phyloP scores from a whole-genome alignment of 2,329 filamentous ascomycete genomes.

The Phoma herbarum region DNA sequence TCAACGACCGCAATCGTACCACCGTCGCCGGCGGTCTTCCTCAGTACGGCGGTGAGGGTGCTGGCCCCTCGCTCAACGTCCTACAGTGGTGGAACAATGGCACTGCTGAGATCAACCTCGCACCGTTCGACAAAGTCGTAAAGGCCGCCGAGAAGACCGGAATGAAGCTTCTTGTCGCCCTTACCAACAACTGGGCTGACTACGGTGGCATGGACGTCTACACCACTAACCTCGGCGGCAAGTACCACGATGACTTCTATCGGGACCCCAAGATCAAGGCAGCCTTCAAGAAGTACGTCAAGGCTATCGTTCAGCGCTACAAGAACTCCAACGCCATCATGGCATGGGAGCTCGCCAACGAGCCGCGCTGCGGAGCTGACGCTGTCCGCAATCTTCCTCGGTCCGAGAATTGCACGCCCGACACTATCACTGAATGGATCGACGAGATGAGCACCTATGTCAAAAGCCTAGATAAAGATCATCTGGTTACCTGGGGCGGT shows the following conservation, averaged over 20 bases:
- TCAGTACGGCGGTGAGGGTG: conserved; percentile 61
- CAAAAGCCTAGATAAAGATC: conserved; percentile 61
- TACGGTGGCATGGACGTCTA: conserved; percentile 69
- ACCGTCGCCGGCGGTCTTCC: conserved; percentile 57
- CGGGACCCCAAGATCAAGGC: conserved; percentile 60
- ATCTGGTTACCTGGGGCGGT: conserved; percentile 65
- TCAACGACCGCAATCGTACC: conserved; percentile 65
- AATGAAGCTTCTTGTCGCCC: conserved; percentile 63
- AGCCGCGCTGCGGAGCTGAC: conserved; percentile 47
- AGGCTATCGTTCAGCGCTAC: conserved; percentile 61
- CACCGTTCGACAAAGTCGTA: conserved; percentile 62
- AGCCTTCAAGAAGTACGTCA: conserved; percentile 60
- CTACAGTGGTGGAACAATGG: conserved; percentile 59
- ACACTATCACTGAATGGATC: conserved; percentile 59
- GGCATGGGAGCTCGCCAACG: conserved; percentile 65
- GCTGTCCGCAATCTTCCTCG: conserved; percentile 42
- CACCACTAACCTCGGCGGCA: conserved; percentile 63
- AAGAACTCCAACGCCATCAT: conserved; percentile 59
- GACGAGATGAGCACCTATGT: conserved; percentile 64
- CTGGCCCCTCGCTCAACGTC: conserved; percentile 56
- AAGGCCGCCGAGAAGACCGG: conserved; percentile 59
- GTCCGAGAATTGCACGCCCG: conserved; percentile 46
- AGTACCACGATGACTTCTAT: conserved; percentile 61
- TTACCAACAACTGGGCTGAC: conserved; percentile 68
- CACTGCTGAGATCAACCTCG: conserved; percentile 55